phyloP scores from a whole-genome alignment of 805 yeast species.

The Starmera caribaea region DNA sequence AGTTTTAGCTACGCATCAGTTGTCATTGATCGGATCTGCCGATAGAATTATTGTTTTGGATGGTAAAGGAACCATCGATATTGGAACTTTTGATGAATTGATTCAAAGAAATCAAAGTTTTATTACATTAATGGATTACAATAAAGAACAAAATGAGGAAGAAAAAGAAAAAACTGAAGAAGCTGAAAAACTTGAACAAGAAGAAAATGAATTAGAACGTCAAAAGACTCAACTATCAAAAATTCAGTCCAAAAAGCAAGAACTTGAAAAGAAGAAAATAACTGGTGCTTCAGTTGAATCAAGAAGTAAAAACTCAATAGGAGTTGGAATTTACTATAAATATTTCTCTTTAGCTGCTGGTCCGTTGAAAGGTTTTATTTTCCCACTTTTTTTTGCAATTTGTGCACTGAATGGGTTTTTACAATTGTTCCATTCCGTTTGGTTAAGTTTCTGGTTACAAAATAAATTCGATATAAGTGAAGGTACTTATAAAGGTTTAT shows the following conservation, averaged over 20 bases:
- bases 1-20: slow-evolving; percentile 76
- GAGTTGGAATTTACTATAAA: slow-evolving; percentile 25
- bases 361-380: slow-evolving; percentile 18
- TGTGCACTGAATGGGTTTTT: slow-evolving; percentile 33
- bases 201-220: slow-evolving; percentile 14
- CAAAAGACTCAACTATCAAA: slow-evolving; percentile 14
- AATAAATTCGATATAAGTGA: slow-evolving; percentile 35
- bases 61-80: slow-evolving; percentile 48
- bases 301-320: slow-evolving; percentile 12
- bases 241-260: slow-evolving; percentile 10
- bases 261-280: slow-evolving; percentile 19
- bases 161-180: slow-evolving; percentile 20
- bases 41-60: slow-evolving; percentile 61
- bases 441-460: slow-evolving; percentile 74
- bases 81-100: slow-evolving; percentile 55
- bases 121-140: slow-evolving; percentile 39
- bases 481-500: slow-evolving; percentile 57
- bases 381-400: slow-evolving; percentile 18
- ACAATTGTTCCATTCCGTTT: slow-evolving; percentile 50
- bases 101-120: slow-evolving; percentile 35
- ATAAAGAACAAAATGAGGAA: slow-evolving; percentile 22
- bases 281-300: slow-evolving; percentile 17
- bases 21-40: slow-evolving; percentile 60
- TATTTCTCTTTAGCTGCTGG: slow-evolving; percentile 42
- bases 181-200: slow-evolving; percentile 19